phyloP scores from a whole-genome alignment of 2,329 filamentous ascomycete genomes.

The Allantophomopsis cytisporea region DNA sequence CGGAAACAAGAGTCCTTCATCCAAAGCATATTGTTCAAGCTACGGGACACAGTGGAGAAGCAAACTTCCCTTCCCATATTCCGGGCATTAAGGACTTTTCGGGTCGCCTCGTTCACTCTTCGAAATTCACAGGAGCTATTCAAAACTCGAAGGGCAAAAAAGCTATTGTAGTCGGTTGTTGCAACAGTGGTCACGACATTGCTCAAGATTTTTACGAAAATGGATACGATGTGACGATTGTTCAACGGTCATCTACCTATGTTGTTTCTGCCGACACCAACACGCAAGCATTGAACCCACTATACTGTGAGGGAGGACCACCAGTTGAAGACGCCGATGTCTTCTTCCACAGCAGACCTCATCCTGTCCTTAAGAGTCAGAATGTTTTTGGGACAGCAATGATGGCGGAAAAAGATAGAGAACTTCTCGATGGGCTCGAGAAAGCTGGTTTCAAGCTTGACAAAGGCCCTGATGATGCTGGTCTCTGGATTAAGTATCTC shows the following conservation, averaged over 20 bases:
- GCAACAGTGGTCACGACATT: constrained; percentile 58
- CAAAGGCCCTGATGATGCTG: constrained; percentile 33
- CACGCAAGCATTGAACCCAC: constrained; percentile 25
- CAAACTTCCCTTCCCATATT: constrained; percentile 28
- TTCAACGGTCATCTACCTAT: constrained; percentile 53
- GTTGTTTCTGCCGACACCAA: constrained; percentile 41
- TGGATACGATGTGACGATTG: constrained; percentile 53
- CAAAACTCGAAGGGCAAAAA: constrained; percentile 35
- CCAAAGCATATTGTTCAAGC: constrained; percentile 35
- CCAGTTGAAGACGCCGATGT: constrained; percentile 55
- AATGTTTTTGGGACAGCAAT: constrained; percentile 30
- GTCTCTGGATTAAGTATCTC: constrained; percentile 17
- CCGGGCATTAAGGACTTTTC: constrained; percentile 37
- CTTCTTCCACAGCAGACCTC: constrained; percentile 40
- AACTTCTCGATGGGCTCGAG: constrained; percentile 31
- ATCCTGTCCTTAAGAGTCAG: constrained; percentile 43
- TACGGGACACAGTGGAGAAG: constrained; percentile 36
- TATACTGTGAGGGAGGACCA: constrained; percentile 29
- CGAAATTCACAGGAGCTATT: constrained; percentile 3
- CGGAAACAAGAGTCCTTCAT: constrained; percentile 25
- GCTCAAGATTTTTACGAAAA: constrained; percentile 53
- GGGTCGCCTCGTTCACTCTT: constrained; percentile 21
- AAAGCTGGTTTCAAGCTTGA: constrained; percentile 45
- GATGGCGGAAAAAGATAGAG: constrained; percentile 21
- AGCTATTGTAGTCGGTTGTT: constrained; percentile 52